Base-by-base conservation (phyloP, 208 protist genomes). In the Wallacemonas rigidus region DNA sequence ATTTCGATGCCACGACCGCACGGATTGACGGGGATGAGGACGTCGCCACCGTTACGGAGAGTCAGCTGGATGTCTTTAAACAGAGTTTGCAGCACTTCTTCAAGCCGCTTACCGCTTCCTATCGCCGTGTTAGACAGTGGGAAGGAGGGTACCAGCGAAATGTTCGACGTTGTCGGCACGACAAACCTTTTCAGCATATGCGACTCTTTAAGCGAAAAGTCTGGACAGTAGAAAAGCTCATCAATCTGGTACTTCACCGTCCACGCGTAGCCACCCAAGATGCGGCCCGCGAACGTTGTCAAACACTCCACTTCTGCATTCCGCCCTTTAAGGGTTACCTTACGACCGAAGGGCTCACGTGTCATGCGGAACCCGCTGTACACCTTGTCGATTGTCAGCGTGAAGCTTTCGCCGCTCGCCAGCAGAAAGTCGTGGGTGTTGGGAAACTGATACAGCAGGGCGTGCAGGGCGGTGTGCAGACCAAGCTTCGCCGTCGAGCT, bases 221-320 rank as follows among this genome's bases (percentile, higher is more conserved):
- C 92, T 1, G 90, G 89, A 77, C 92, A 95, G 81, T 97, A 97
- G 61, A 97, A 87, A 35, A 97, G 65, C 64, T 94, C 87, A 64
- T 97, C 92, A 71, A 94, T 94, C 72, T 97, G 90, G 72, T 94
- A 94, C 69, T 86, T 91, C 60, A 97, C 82, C 26, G 77, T 77
- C 90, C 92, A 97, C 58, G 76, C 81, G 72, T 91, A 84, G 45
- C 85, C 82, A 12, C 92, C 92, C 38, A 95, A 80, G 79, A 94
- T 88, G 38, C 92, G 83, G 15, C 86, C 86, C 1, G 85, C 73
- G 63, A 93, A 94, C 56, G 90, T 70, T 0, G 90, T 76, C 54
- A 63, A 70, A 65, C 90, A 95, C 60, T 83, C 85, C 58, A 97
- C 80, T 63, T 87, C 75, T 2, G 88, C 79, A 38, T 87, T 83